These are phyloP conservation scores for Cladophialophora immunda DNA, from an alignment of 2,329 filamentous ascomycete species.

Conservation along the genomic window DNA sequence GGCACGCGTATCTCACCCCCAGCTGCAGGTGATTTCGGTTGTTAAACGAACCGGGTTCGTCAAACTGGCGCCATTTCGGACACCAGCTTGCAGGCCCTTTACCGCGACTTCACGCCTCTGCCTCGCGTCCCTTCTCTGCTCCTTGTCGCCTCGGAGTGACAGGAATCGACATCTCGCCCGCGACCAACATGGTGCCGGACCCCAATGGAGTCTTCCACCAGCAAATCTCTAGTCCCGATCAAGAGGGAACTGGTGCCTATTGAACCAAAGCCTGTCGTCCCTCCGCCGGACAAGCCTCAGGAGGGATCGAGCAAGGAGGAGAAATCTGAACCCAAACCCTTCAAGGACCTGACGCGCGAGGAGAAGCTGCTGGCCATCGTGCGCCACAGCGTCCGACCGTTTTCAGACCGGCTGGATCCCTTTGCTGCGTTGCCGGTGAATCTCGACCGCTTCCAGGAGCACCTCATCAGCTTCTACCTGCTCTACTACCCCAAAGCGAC, in stretches of 20 bases:
- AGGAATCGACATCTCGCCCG: not conserved
- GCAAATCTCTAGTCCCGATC: slow-evolving; percentile 18
- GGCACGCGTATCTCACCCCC: not conserved
- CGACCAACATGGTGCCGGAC: slow-evolving; percentile 20
- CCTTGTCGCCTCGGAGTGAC: not conserved
- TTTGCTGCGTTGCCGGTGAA: slow-evolving; percentile 34
- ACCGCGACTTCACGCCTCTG: slow-evolving; percentile 5
- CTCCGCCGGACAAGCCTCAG: not conserved
- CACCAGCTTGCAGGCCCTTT: not conserved
- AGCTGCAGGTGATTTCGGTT: slow-evolving; percentile 4
- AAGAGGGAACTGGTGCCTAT: slow-evolving; percentile 29
- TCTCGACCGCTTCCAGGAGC: slow-evolving; percentile 37
- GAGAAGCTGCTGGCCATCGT: slow-evolving; percentile 34
- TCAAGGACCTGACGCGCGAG: slow-evolving; percentile 24
- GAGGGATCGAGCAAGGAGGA: not conserved
- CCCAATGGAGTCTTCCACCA: slow-evolving; percentile 25
- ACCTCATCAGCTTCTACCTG: slow-evolving; percentile 36
- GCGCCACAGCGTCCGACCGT: slow-evolving; percentile 31
- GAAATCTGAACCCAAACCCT: slow-evolving; percentile 8
- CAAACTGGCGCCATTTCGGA: slow-evolving; percentile 4
- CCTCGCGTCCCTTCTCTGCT: not conserved
- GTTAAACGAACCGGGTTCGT: not conserved
- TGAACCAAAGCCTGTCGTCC: slow-evolving; percentile 7
- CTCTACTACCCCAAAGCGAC: slow-evolving; percentile 37
- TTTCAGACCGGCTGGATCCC: slow-evolving; percentile 36